These are phyloP conservation scores for Candolleomyces aberdarensis DNA, from an alignment of 768 basidiomycete species.

Conservation along the genomic window DNA sequence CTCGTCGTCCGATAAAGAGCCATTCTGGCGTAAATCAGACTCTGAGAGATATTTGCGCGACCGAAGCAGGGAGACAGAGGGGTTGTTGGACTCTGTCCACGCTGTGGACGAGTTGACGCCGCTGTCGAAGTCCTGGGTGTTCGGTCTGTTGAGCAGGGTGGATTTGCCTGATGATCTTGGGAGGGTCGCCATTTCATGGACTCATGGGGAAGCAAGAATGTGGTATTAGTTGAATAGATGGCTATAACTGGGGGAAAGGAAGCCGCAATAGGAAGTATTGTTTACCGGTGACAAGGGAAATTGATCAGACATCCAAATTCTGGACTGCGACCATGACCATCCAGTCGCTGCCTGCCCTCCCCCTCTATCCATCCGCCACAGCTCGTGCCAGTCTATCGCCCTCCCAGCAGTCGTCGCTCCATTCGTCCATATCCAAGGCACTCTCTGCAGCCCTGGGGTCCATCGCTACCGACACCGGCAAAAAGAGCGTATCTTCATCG, in stretches of 20 bases:
- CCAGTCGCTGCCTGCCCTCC: constrained; percentile 4
- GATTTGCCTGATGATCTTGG: constrained; percentile 6
- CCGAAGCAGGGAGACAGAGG: constrained; percentile 26
- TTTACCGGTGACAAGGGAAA: neutral
- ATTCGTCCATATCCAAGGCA: constrained; percentile 1
- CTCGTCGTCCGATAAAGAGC: constrained; percentile 42
- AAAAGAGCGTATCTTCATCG: neutral
- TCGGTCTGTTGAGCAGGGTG: constrained; percentile 17
- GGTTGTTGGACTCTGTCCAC: constrained; percentile 54
- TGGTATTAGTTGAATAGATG: neutral
- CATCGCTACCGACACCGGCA: neutral
- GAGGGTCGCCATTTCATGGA: constrained; percentile 8
- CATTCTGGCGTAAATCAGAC: constrained; percentile 15
- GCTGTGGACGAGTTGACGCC: constrained; percentile 76
- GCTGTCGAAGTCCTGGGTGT: constrained; percentile 59
- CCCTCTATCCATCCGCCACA: constrained; percentile 5
- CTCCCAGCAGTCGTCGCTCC: constrained; percentile 2
- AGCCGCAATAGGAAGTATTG: constrained; percentile 7
- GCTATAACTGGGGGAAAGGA: constrained; percentile 1
- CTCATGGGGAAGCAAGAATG: neutral
- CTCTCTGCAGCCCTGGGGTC: constrained; percentile 1
- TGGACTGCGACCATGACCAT: neutral
- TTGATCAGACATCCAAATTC: neutral
- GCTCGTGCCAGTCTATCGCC: constrained; percentile 2
- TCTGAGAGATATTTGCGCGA: constrained; percentile 40